A percentile compares a stretch with the other conserved stretches of the same genome.
Conservation (phyloP, 2,329 filamentous ascomycete species). For the Pyrenophora teres region DNA sequence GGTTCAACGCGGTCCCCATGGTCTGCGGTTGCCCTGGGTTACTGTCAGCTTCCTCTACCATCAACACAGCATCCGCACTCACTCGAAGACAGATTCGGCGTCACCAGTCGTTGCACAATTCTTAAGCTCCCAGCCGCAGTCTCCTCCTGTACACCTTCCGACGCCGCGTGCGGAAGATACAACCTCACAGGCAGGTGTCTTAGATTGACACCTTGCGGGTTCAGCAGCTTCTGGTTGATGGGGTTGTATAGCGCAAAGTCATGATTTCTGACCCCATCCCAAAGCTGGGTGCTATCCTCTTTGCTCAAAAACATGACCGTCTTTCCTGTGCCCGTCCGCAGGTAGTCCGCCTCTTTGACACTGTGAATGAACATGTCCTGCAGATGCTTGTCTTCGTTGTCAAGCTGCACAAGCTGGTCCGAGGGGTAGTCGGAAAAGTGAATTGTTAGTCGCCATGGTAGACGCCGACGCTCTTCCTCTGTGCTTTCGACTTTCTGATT, state of each 20-base stretch:
- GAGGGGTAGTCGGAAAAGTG: conserved; percentile 64
- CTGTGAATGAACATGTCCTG: conserved; percentile 71
- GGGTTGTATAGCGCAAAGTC: conserved; percentile 73
- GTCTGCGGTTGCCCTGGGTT: conserved; percentile 62
- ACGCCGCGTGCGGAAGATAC: conserved; percentile 68
- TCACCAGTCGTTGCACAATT: conserved; percentile 73
- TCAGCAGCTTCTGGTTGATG: conserved; percentile 77
- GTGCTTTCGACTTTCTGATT: conserved; percentile 17
- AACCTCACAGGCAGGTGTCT: conserved; percentile 85
- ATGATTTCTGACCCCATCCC: conserved; percentile 79
- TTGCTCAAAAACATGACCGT: conserved; percentile 88
- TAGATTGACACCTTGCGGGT: conserved; percentile 68
- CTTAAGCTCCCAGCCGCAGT: conserved; percentile 49
- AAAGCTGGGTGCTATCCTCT: conserved; percentile 79
- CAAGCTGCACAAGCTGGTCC: conserved; percentile 63
- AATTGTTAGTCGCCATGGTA: conserved; percentile 68
- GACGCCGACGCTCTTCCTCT: conserved; percentile 24
- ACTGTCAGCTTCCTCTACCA: conserved; percentile 17
- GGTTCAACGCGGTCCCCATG: conserved; percentile 77
- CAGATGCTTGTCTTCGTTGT: conserved; percentile 59
- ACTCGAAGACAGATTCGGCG: conserved; percentile 54
- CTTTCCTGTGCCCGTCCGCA: conserved; percentile 85
- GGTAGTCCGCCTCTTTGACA: conserved; percentile 82
- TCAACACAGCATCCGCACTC: conserved; percentile 13
- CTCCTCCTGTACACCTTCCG: conserved; percentile 26